Percentiles rank a stretch among this genome's conserved stretches.
Evolutionary conservation across 2,329 filamentous ascomycete genomes (phyloP).

Genomic region (Hirsutella thompsonii): DNA sequence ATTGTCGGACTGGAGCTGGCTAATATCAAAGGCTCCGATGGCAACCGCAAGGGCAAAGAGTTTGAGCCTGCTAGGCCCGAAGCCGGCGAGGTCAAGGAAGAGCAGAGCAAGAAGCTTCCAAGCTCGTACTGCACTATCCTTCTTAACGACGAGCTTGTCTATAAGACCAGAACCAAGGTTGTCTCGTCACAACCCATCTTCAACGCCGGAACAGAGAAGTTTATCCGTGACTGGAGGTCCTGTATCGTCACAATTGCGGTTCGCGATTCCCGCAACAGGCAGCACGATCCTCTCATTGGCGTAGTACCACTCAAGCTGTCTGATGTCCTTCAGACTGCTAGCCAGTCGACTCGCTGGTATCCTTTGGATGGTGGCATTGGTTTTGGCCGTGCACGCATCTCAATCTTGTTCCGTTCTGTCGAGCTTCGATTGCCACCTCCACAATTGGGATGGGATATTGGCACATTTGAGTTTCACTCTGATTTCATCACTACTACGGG

Average conservation of each 20-base stretch:
- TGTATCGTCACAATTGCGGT: conserved; percentile 78
- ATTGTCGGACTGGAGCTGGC: conserved; percentile 91
- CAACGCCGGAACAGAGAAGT: conserved; percentile 89
- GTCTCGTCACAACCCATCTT: conserved; percentile 93
- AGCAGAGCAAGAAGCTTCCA: conserved; percentile 66
- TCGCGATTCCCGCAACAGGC: conserved; percentile 74
- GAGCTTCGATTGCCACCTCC: conserved; percentile 74
- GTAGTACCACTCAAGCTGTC: conserved; percentile 81
- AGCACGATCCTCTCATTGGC: conserved; percentile 90
- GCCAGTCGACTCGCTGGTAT: conserved; percentile 84
- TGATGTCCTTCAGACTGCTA: conserved; percentile 76
- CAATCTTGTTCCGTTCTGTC: conserved; percentile 77
- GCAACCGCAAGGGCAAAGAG: conserved; percentile 71
- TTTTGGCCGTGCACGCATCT: conserved; percentile 81
- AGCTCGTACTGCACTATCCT: conserved; percentile 91
- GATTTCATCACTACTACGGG: conserved; percentile 52
- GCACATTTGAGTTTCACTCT: conserved; percentile 79
- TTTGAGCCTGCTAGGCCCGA: conserved; percentile 75
- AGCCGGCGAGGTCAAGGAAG: conserved; percentile 76
- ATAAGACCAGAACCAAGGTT: conserved; percentile 90
- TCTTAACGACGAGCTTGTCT: conserved; percentile 77
- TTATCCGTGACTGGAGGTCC: conserved; percentile 87
- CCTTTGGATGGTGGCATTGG: conserved; percentile 91
- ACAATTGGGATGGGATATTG: conserved; percentile 88
- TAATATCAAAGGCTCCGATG: conserved; percentile 74